Evolutionary conservation across 179 eudicot species (phyloP).

Genomic region (Camellia oleifera): DNA sequence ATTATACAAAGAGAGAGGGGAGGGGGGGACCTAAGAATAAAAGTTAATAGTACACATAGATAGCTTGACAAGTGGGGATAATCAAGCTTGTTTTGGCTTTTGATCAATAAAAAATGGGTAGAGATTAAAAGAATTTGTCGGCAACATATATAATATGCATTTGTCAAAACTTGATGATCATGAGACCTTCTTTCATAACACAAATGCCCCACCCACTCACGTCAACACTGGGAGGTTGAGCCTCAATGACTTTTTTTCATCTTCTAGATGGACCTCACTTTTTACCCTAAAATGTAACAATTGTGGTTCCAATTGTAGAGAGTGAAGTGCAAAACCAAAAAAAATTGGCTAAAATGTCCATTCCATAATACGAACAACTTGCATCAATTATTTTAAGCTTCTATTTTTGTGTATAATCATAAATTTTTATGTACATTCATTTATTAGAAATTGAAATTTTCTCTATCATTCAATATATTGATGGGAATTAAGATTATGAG

Average conservation of each 20-base stretch:
- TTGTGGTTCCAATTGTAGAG: no score
- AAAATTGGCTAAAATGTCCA: no score
- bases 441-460: no score
- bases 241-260: neutral
- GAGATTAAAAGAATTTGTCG: conserved; percentile 9
- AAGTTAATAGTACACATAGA: neutral
- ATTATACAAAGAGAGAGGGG: neutral
- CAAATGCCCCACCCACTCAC: neutral
- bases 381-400: no score
- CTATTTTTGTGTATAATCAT: no score
- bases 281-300: neutral
- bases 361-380: no score
- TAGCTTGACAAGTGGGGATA: neutral
- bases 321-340: no score
- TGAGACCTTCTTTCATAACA: neutral
- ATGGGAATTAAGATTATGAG: no score
- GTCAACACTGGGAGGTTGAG: neutral
- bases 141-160: neutral
- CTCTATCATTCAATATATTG: no score
- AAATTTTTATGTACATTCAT: no score
- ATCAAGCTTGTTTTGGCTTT: neutral
- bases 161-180: neutral
- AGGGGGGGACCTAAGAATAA: neutral
- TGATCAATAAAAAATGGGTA: neutral
- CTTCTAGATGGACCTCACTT: conserved; percentile 6